Evolutionary conservation across 257 asterid species (phyloP), one percentile per base, ranked within the genome.

Genomic region (Solanum boliviense): DNA sequence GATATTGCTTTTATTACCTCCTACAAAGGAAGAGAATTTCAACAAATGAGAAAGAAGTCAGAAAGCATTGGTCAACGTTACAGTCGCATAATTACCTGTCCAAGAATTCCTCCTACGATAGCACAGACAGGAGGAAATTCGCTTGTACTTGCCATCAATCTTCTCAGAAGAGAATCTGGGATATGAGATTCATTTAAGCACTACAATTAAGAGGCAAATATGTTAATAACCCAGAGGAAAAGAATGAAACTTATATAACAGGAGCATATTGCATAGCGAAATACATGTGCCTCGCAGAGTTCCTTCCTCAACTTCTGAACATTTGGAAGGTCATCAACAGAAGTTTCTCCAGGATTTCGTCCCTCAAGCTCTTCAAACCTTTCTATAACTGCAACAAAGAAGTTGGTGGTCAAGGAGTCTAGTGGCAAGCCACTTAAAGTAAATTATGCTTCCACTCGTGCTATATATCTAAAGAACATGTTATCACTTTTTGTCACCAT

Each of bases 51-150:
- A 73, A 71, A 44, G n/a, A 41, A 7, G 25, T 12, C 31, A 8
- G 60, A 23, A 73, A 48, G 73, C 16, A 3, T 60, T 5, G 9
- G 29, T 16, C 44, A 86, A 86, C 38, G 5, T 25, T 5, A 86
- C 34, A 71, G 39, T 21, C 15, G 58, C 74, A 86, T 46, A 78
- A 84, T 90, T 36, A 97, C 99, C 98, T 97, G 99, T 27, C 99
- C 99, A 25, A 96, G 99, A 89, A 97, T 92, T 87, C 99, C 99
- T 27, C 99, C 99, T 13, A 96, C 52, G 73, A 97, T 87, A 46
- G 99, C 99, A 91, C 98, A 95, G 48, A 95, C 99, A 0, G 99
- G 99, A 58, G 99, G 99, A 87, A 97, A 97, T 89, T 97, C 99
- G 44, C 76, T 89, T 89, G 89, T 87, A 58, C 98, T 94, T 72